Percentiles rank a stretch among this genome's conserved stretches.
Conservation (phyloP, 2,329 filamentous ascomycete genomes). For the Sporothrix mexicana region DNA sequence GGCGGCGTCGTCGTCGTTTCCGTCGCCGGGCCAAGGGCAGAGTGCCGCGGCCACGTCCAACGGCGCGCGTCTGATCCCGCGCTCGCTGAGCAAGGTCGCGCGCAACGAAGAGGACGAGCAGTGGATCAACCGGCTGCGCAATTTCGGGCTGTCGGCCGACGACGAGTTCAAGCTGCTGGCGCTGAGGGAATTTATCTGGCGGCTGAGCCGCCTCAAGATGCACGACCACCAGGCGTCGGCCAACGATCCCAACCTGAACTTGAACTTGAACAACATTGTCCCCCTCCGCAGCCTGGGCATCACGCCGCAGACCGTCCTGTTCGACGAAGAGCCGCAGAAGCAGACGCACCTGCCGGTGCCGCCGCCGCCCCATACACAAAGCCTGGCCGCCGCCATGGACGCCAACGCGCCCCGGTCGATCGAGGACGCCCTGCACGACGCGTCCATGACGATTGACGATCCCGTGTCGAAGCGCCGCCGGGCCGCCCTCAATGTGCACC, state of each 20-base stretch:
- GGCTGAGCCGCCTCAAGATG: conserved; percentile 73
- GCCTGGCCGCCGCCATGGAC: conserved; percentile 48
- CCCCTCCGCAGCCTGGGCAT: conserved; percentile 76
- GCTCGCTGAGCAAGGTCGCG: conserved; percentile 65
- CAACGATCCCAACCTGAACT: conserved; percentile 57
- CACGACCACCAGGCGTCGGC: conserved; percentile 51
- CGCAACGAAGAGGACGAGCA: conserved; percentile 93
- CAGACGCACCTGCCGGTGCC: conserved; percentile 43
- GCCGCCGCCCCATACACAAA: conserved; percentile 31
- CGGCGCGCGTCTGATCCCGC: conserved; percentile 55
- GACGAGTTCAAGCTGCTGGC: conserved; percentile 90
- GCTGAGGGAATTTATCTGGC: conserved; percentile 89
- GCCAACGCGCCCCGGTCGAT: conserved; percentile 67
- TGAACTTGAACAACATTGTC: conserved; percentile 71
- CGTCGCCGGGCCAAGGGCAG: background rate
- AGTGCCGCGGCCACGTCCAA: background rate
- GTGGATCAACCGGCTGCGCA: conserved; percentile 85
- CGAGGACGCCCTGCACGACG: conserved; percentile 87
- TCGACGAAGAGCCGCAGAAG: conserved; percentile 74
- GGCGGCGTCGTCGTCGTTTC: conserved; percentile 48
- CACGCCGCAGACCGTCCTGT: conserved; percentile 87
- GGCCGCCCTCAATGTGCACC: conserved; percentile 58
- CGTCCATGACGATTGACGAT: conserved; percentile 84
- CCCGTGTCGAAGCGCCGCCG: conserved; percentile 60
- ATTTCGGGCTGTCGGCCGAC: conserved; percentile 78